Percentiles rank a stretch among this genome's conserved stretches.
Evolutionary conservation across 805 yeast species (phyloP).

Genomic region (Candida jianshihensis): DNA sequence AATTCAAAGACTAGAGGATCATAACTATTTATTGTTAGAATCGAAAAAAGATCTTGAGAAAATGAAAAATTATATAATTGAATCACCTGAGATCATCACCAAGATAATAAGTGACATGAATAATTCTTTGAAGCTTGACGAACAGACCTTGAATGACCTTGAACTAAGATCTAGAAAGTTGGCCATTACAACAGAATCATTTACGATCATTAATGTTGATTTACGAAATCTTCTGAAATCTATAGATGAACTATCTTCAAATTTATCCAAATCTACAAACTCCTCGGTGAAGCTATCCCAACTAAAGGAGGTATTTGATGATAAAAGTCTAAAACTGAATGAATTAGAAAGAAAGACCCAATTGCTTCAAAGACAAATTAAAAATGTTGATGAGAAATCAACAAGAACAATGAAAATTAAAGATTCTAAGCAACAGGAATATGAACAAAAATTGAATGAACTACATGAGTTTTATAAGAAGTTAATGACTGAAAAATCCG

Average conservation of each 20-base stretch:
- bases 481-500: constrained; percentile 30
- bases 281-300: constrained; percentile 8
- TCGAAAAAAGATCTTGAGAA: constrained; percentile 52
- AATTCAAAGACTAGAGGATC: constrained; percentile 53
- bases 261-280: constrained; percentile 7
- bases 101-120: constrained; percentile 48
- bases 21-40: constrained; percentile 49
- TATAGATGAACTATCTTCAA: constrained; percentile 16
- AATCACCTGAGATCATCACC: constrained; percentile 49
- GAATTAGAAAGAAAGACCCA: constrained; percentile 32
- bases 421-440: constrained; percentile 27
- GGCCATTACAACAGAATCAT: constrained; percentile 48
- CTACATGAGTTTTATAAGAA: constrained; percentile 30
- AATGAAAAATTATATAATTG: constrained; percentile 51
- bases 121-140: constrained; percentile 34
- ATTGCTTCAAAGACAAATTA: constrained; percentile 32
- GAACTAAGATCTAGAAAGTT: constrained; percentile 46
- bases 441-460: constrained; percentile 27
- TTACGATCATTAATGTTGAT: constrained; percentile 29
- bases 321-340: constrained; percentile 15
- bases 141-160: constrained; percentile 29
- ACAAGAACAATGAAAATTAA: constrained; percentile 30
- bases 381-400: constrained; percentile 34
- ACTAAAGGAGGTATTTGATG: constrained; percentile 13
- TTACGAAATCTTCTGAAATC: constrained; percentile 14